These are phyloP conservation scores for Pseudogymnoascus sp. DNA, from an alignment of 2,329 filamentous ascomycete species.

Conservation along the genomic window DNA sequence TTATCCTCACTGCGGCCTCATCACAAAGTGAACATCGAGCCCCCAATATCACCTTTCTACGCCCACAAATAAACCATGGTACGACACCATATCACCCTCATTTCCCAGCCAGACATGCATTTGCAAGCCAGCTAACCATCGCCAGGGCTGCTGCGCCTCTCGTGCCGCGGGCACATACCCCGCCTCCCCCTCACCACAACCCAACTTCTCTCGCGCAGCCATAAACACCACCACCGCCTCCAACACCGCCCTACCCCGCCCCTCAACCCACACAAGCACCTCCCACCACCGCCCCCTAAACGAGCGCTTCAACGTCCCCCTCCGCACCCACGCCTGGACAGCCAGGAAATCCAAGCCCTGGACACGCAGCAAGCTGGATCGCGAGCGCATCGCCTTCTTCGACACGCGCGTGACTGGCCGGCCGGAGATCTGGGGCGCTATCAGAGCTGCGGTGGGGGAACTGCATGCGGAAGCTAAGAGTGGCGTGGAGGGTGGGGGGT, in stretches of 20 bases:
- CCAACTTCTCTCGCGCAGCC: not conserved
- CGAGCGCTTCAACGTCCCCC: constrained; percentile 61
- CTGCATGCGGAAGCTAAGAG: constrained; percentile 40
- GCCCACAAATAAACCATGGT: not conserved
- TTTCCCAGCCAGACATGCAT: not conserved
- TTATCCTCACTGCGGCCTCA: not conserved
- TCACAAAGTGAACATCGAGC: not conserved
- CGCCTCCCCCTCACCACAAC: not conserved
- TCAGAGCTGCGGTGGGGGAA: constrained; percentile 58
- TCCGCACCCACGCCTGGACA: constrained; percentile 57
- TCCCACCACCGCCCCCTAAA: constrained; percentile 35
- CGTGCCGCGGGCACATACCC: not conserved
- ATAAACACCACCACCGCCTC: constrained; percentile 14
- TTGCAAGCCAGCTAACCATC: not conserved
- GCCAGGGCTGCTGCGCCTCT: not conserved
- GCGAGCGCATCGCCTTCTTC: constrained; percentile 76
- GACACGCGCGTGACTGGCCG: constrained; percentile 77
- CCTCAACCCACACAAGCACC: constrained; percentile 17
- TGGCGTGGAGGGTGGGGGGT: constrained; percentile 33
- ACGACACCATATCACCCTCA: not conserved
- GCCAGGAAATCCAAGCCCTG: constrained; percentile 51
- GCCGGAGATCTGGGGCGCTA: constrained; percentile 69
- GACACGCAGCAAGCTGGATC: constrained; percentile 59
- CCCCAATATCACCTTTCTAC: not conserved
- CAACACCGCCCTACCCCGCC: constrained; percentile 17